These are phyloP conservation scores for Starmerella powellii DNA, from an alignment of 805 yeast species.

Conservation along the genomic window DNA sequence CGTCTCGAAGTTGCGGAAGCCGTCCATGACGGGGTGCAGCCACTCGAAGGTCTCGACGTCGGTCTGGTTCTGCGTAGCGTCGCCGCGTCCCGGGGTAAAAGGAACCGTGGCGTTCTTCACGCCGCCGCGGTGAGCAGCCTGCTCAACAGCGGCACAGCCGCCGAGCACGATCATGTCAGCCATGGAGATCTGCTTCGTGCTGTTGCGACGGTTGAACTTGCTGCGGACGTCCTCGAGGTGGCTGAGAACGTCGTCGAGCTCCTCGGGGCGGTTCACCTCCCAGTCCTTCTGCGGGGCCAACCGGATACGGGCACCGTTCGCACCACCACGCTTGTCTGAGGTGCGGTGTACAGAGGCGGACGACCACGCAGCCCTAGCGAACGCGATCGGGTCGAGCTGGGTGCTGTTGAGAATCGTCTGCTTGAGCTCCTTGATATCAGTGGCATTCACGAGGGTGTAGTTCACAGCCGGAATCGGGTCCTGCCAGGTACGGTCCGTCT, in stretches of 20 bases:
- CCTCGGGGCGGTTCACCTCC: constrained; percentile 21
- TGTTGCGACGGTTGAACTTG: constrained; percentile 10
- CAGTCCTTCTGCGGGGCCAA: constrained; percentile 18
- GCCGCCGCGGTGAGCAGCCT: constrained; percentile 16
- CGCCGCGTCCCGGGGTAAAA: constrained; percentile 19
- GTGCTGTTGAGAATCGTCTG: constrained; percentile 5
- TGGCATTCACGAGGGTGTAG: constrained; percentile 13
- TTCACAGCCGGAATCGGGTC: constrained; percentile 17
- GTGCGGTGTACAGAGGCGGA: constrained; percentile 18
- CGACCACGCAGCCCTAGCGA: constrained; percentile 20
- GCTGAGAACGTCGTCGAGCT: constrained; percentile 12
- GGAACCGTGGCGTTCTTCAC: constrained; percentile 13
- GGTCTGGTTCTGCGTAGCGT: constrained; percentile 14
- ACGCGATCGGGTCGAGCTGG: constrained; percentile 7
- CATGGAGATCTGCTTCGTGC: constrained; percentile 11
- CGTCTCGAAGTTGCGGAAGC: constrained; percentile 19
- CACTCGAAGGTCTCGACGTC: constrained; percentile 15
- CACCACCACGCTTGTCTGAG: constrained; percentile 20
- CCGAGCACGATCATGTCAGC: constrained; percentile 19
- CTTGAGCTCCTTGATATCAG: constrained; percentile 13
- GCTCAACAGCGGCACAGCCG: constrained; percentile 17
- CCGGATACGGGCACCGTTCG: constrained; percentile 19
- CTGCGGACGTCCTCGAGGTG: constrained; percentile 8
- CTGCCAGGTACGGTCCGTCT: constrained; percentile 15
- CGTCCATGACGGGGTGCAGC: constrained; percentile 19